Evolutionary conservation across 306 rosid species (phyloP), one percentile per base, ranked within the genome.

Genomic region (Dalbergia oliveri): DNA sequence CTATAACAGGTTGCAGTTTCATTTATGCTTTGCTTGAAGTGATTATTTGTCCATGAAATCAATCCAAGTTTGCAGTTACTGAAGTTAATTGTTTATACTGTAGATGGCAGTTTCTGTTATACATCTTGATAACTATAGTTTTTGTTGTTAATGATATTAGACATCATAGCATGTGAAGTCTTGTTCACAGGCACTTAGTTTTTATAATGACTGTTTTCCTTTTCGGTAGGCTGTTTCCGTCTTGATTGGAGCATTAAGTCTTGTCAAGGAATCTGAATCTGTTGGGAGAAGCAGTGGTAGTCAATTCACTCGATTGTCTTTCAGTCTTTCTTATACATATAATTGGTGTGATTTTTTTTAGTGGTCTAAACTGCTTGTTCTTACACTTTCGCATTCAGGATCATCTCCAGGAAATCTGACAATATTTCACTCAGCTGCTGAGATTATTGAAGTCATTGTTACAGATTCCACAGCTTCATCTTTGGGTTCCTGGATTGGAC

Each of bases 361-460:
- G 33, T 50, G 11, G 35, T 83, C 75, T 88, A 78, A 73, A 70
- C 49, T 79, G 49, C 72, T 31, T 62, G 54, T 77, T 65, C 80
- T 78, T 45, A 82, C 72, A 70, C 67, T 69, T 19, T 75, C 73
- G 79, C 45, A 35, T 86, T 78, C 98, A 95, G 99, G 97, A 78
- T 93, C 95, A 65, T 86, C 90, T 76, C 90, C 97, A 4, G 83
- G 89, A 78, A 93, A 89, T 86, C 93, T 95, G 58, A 97, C 97
- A 44, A 90, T 95, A 81, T 91, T 92, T 83, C 98, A 95, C 84
- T 89, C 99, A 19, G 98, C 89, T 83, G 98, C 99, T 54, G 99
- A 95, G 94, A 93, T 95, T 57, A 90, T 95, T 91, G 98, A 95
- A 95, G 97, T 88, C 73, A 87, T 95, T 66, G 99, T 95, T 84